Base-by-base conservation (phyloP, 257 asterid species). In the Plectranthus barbatus region DNA sequence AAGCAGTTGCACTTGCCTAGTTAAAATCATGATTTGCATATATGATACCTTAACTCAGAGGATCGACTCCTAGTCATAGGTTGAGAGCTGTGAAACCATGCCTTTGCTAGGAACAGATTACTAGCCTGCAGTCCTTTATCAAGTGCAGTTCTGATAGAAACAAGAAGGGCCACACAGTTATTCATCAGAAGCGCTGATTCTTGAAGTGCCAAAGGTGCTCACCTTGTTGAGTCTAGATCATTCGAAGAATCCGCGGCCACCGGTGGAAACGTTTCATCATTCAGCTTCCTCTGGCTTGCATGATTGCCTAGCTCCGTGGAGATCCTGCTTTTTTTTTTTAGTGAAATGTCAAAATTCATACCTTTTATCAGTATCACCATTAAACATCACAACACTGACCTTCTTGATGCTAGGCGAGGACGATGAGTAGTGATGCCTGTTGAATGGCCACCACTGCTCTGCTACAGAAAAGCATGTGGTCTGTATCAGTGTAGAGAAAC, bases 31-130 rank as follows among this genome's bases (percentile, higher is more conserved):
- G 10, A 9, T 52, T 19, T 52, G 60, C 60, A 53, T 9, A 9
- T 0, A 9, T 11, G 14, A 60, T 81, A 87, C 95, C 95, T 83
- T 64, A 87, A 64, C 74, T 69, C 72, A 18, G 72, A 64, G 18
- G 69, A 74, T 42, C 75, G 57, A 21, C 76, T 87, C 69, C 96
- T 80, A 4, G 96, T 88, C 96, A 88, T 88, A 4, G 96, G 95
- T 69, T 83, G 96, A 74, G 90, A 82, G 34, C 96, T 88, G 61
- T 84, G 90, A 53, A 88, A 86, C 96, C 96, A 88, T 17, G 96
- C 91, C 94, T 85, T 85, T 8, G 91, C 94, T 64, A 87, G 67
- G 50, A 81, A 85, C 29, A 85, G 72, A 72, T 85, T 81, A 68
- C 76, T 83, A 52, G 81, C 91, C 64, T 83, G 94, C 75, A 76